Evolutionary conservation across 2,329 filamentous ascomycete species (phyloP).

Genomic region (Penicillium brasilianum): DNA sequence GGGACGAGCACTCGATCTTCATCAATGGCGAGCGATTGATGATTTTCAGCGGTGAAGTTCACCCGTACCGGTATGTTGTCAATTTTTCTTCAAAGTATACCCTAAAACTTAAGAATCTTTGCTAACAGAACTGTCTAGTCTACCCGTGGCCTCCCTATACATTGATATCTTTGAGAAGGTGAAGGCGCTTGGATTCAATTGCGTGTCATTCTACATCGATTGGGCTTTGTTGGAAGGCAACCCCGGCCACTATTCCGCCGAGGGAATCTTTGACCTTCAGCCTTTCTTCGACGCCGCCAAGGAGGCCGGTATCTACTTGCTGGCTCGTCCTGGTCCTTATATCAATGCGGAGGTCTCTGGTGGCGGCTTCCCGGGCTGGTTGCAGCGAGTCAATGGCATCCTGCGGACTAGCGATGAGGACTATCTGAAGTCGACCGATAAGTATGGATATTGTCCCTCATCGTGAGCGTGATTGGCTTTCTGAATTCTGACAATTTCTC

Average conservation of each 20-base stretch:
- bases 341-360: conserved; percentile 79
- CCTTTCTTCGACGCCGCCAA: conserved; percentile 78
- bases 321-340: conserved; percentile 74
- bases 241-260: conserved; percentile 69
- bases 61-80: conserved; percentile 63
- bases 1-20: conserved; percentile 73
- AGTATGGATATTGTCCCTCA: conserved; percentile 48
- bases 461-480: not conserved
- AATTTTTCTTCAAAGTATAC: not conserved
- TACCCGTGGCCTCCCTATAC: conserved; percentile 67
- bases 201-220: conserved; percentile 77
- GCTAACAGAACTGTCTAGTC: conserved; percentile 39
- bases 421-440: conserved; percentile 70
- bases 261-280: conserved; percentile 73
- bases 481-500: not conserved
- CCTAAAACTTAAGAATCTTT: not conserved
- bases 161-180: conserved; percentile 82
- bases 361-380: conserved; percentile 81
- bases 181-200: conserved; percentile 78
- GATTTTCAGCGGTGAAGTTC: conserved; percentile 75
- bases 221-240: conserved; percentile 80
- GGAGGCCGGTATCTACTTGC: conserved; percentile 74
- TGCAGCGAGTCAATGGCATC: conserved; percentile 69
- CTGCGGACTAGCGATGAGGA: conserved; percentile 66
- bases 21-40: conserved; percentile 72